Base-by-base conservation (phyloP, 768 basidiomycete genomes). In the Tylopilus subfusipes region DNA sequence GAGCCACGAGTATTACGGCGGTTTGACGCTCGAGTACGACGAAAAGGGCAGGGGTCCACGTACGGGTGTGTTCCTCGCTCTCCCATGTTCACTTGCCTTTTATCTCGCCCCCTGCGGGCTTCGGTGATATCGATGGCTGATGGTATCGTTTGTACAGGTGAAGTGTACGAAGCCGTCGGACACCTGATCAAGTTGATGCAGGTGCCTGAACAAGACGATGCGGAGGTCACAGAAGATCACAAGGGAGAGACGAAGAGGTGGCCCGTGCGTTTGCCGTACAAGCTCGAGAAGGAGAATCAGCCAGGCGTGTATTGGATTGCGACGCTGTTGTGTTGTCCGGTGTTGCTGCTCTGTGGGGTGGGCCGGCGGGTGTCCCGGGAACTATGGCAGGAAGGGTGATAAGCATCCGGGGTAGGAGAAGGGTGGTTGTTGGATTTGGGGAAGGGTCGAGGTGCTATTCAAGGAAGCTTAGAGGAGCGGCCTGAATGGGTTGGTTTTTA, bases 81-180 rank as follows among this genome's bases (percentile, higher is more conserved):
- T 21, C 22, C 21, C 39, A 12, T 12, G 10, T 19, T 39, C 11
- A 27, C 34, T 21, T n/a, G n/a, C n/a, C 3, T 31, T 22, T n/a
- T 13, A 3, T 39, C 19, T 43, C 40, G 40, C 8, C 21, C 16
- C 5, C n/a, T 34, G 4, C 18, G n/a, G 33, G 11, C 12, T 21
- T 14, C 18, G 25, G n/a, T 4, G n/a, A 10, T 22, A 18, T 18
- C 16, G 4, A 43, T 9, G n/a, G 5, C 36, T 51, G 42, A 59
- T 24, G 21, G 4, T 14, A 4, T 30, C 5, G 4, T 7, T 53
- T 22, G 18, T 19, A n/a, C 52, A 67, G 66, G 43, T 1, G 66
- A 67, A 46, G 66, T 68, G 13, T 66, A 62, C 36, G 52, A 58
- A 27, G 56, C 60, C 1, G 55, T 68, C 16, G 55, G 64, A 12